Evolutionary conservation across 192 early-diverging fungal species (phyloP).

Genomic region (Entomortierella lignicola): DNA sequence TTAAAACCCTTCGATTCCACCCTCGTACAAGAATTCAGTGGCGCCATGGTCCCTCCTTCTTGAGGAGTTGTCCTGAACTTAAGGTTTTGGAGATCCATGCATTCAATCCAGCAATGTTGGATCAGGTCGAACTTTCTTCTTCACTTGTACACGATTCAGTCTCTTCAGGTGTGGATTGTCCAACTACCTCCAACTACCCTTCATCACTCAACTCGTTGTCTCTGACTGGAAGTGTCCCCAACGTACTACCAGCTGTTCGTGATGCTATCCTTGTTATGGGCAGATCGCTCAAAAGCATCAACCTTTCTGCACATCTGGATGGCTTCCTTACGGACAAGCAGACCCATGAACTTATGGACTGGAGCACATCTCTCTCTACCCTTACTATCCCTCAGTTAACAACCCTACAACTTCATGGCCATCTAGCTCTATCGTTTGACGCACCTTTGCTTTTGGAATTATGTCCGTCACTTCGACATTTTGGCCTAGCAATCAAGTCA

Average conservation of each 20-base stretch:
- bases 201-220: constrained; percentile 7
- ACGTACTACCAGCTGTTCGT: constrained; percentile 16
- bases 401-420: constrained; percentile 16
- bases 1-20: constrained; percentile 20
- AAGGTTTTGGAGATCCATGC: constrained; percentile 12
- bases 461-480: constrained; percentile 6
- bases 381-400: constrained; percentile 6
- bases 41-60: constrained; percentile 1
- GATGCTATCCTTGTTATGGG: constrained; percentile 20
- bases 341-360: constrained; percentile 9
- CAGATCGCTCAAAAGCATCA: constrained; percentile 6
- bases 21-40: constrained; percentile 12
- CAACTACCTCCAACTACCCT: not conserved
- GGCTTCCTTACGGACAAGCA: constrained; percentile 16
- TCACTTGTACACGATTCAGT: not conserved
- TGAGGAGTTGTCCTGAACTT: constrained; percentile 2
- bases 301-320: constrained; percentile 20
- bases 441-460: constrained; percentile 20
- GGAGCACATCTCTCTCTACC: constrained; percentile 9
- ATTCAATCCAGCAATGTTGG: constrained; percentile 13
- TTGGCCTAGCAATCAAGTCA: constrained; percentile 17
- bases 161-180: not conserved
- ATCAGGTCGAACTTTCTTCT: not conserved
- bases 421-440: constrained; percentile 23
- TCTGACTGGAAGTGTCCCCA: constrained; percentile 20